Percentiles rank a stretch among this genome's conserved stretches.
phyloP scores from a whole-genome alignment of 2,329 filamentous ascomycete species.

The Dryadomyces sulphureus region DNA sequence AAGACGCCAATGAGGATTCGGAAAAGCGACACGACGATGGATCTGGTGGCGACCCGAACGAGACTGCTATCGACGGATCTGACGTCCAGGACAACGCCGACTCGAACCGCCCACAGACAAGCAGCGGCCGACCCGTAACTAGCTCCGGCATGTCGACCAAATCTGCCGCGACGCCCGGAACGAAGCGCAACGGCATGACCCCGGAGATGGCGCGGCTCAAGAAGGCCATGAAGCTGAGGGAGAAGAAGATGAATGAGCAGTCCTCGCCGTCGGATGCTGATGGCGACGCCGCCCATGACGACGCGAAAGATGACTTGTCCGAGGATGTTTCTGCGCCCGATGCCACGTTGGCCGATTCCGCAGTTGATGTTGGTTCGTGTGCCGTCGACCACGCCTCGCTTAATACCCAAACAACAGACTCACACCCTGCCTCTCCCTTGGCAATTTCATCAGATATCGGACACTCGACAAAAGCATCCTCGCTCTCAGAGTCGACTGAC shows the following conservation, averaged over 20 bases:
- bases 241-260: conserved; percentile 46
- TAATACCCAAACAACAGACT: conserved; percentile 34
- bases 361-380: conserved; percentile 34
- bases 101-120: conserved; percentile 16
- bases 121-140: conserved; percentile 23
- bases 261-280: conserved; percentile 14
- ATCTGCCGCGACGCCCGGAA: conserved; percentile 18
- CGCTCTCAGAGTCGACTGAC: conserved; percentile 47
- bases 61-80: neutral
- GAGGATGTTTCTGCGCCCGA: too few species aligned
- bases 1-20: neutral
- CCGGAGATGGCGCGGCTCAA: conserved; percentile 84
- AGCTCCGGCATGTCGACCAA: conserved; percentile 31
- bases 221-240: conserved; percentile 84
- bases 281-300: conserved; percentile 10
- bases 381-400: conserved; percentile 31
- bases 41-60: too few species aligned
- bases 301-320: neutral
- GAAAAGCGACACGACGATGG: neutral
- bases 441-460: conserved; percentile 38
- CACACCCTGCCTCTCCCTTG: conserved; percentile 40
- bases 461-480: conserved; percentile 48
- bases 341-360: conserved; percentile 41
- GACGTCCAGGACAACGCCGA: neutral
- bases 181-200: conserved; percentile 44